phyloP scores from a whole-genome alignment of 2,329 filamentous ascomycete genomes.

The Microsporum ferrugineum region DNA sequence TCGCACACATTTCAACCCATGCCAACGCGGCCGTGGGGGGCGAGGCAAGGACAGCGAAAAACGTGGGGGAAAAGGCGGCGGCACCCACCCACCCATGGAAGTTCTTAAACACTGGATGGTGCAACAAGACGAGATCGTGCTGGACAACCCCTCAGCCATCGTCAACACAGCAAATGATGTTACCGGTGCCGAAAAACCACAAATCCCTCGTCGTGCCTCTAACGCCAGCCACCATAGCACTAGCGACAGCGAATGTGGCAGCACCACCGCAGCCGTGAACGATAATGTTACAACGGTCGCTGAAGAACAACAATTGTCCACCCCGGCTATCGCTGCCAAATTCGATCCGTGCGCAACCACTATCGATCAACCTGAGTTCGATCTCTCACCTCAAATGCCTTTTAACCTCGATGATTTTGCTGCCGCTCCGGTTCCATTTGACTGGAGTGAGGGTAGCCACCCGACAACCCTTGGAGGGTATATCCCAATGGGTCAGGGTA shows the following conservation, averaged over 20 bases:
- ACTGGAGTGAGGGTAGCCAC: slow-evolving; percentile 4
- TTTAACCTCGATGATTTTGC: slow-evolving; percentile 15
- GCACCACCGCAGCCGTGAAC: not conserved
- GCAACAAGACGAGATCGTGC: slow-evolving; percentile 42
- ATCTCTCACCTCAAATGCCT: slow-evolving; percentile 7
- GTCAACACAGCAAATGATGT: slow-evolving; percentile 17
- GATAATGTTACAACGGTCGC: not conserved
- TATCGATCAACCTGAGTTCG: not conserved
- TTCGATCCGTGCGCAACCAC: slow-evolving; percentile 6
- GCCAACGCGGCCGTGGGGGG: slow-evolving; percentile 44
- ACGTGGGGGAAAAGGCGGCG: slow-evolving; percentile 50
- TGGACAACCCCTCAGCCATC: slow-evolving; percentile 24
- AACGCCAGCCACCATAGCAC: slow-evolving; percentile 17
- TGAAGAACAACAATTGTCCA: not conserved
- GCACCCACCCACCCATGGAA: slow-evolving; percentile 51
- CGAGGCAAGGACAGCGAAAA: slow-evolving; percentile 48
- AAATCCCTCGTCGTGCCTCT: slow-evolving; percentile 7
- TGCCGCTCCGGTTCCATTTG: slow-evolving; percentile 9
- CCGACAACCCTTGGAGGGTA: slow-evolving; percentile 13
- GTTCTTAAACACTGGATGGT: slow-evolving; percentile 50
- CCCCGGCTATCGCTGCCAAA: not conserved
- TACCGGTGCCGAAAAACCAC: slow-evolving; percentile 1
- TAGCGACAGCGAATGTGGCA: slow-evolving; percentile 6
- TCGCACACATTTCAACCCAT: slow-evolving; percentile 73
- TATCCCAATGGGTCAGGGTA: slow-evolving; percentile 21